Base-by-base conservation (phyloP, 179 eudicot species). In the Carnegiea gigantea region DNA sequence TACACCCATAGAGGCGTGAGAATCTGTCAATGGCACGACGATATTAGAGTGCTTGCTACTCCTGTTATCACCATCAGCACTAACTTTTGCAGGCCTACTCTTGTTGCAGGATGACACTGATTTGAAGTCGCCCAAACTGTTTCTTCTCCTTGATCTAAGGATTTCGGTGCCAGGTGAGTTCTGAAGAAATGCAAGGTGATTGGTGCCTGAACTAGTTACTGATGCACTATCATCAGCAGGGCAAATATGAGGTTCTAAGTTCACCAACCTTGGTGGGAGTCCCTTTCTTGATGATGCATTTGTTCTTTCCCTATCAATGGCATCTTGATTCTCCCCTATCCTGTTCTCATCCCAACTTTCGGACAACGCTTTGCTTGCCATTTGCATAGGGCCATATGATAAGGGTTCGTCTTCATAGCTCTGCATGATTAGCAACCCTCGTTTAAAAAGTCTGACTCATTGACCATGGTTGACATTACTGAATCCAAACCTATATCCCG, bases 361-460 rank as follows among this genome's bases (percentile, higher is more conserved):
- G 17, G 92, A 74, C 57, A 89, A 79, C 20, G 86, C 80, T 84
- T 82, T 91, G 86, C 77, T 87, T 30, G 89, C 89, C 59, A 82
- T 59, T 60, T 85, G 90, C 65, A 90, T 70, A 82, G 88, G 90
- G 68, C 80, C 86, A 82, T 89, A 95, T 77, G 96, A 89, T 15
- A 90, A 78, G 67, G 92, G 93, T 72, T 91, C 97, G 75, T 92
- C 98, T 79, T 94, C 97, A 79, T 95, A 94, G 82, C 90, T 94
- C 99, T 95, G 93, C 23, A 51, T 12, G 18, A 51, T 51, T 51
- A 13, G 57, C 57, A 51, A 51, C 57, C 57, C 10, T 13, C 44
- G 14, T 77, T 40, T 36, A 53, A 6, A 57, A 20, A 17, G 17
- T 57, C 21, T 57, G 62, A 2, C n/a, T 57, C 3, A 40, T 3